Evolutionary conservation across 2,329 filamentous ascomycete genomes (phyloP), one percentile per base, ranked within the genome.

Genomic region (Diatrype stigma): DNA sequence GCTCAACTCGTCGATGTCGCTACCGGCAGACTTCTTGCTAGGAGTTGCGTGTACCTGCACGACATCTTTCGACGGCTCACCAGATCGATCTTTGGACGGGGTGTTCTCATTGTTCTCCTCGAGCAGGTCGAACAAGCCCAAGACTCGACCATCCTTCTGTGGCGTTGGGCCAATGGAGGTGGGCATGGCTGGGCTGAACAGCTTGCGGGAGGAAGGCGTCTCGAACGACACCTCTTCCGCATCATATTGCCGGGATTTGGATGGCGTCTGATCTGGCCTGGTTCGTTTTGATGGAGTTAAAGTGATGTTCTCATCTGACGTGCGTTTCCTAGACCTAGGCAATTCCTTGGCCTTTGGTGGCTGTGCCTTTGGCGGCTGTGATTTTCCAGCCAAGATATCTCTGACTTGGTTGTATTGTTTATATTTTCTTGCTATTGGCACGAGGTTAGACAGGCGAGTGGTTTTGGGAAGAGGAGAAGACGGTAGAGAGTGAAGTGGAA

Each of bases 71-170:
- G 71, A 35, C 72, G 69, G 47, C 71, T 75, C 55, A 66, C 59
- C 52, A 66, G 56, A 30, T 68, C 53, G 68, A 48, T 3, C 74
- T 46, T 72, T 77, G 5, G 78, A 77, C 1, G 80, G 78, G 5
- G 77, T 78, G 30, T 71, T 72, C 22, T 75, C 67, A 21, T 75
- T 73, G 40, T 73, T 72, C 51, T 80, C 75, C 23, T 74, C 71
- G 7, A 90, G 71, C 11, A 87, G 70, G 63, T 93, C 89, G 64
- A 94, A 94, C 17, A 94, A 71, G 4, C 89, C 88, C 2, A 94
- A 75, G 1, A 91, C 85, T 19, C 82, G 81, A 26, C 89, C 89
- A 65, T 93, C 87, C 54, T 84, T 83, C 62, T 93, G 89, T 3
- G 89, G 89, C 12, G 89, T 94, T 1, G 89, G 89, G 2, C 87